Conservation (phyloP, 2,329 filamentous ascomycete genomes). For the Talaromyces pinophilus region DNA sequence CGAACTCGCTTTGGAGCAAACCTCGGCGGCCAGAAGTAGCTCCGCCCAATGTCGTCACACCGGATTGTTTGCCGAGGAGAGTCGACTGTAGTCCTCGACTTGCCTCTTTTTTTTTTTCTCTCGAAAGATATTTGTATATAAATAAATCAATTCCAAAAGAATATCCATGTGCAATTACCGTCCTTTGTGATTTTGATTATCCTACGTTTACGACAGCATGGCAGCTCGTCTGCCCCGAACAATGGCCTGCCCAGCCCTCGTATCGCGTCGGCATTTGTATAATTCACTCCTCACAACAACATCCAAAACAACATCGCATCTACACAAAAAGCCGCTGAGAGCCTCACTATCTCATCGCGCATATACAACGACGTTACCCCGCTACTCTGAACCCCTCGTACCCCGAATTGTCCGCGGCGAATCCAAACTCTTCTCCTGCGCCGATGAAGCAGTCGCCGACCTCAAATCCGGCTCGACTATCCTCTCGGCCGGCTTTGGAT, state of each 20-base stretch:
- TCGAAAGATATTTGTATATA: background rate
- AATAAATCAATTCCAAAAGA: background rate
- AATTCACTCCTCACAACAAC: background rate
- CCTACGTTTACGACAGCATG: background rate
- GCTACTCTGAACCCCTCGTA: conserved; percentile 11
- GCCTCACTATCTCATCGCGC: background rate
- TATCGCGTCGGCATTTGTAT: conserved; percentile 13
- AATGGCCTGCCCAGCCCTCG: conserved; percentile 2
- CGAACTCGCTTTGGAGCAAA: background rate
- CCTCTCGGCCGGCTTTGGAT: conserved; percentile 78
- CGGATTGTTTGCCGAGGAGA: conserved; percentile 4
- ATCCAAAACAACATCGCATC: background rate
- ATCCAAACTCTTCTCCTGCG: conserved; percentile 39
- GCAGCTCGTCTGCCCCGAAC: background rate
- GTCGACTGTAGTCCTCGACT: background rate
- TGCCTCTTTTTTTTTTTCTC: background rate
- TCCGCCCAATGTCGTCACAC: conserved; percentile 27
- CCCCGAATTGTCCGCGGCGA: conserved; percentile 20
- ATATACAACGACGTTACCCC: conserved; percentile 5
- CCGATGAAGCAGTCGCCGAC: conserved; percentile 71
- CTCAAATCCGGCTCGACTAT: conserved; percentile 75
- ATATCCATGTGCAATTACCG: background rate
- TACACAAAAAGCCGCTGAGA: background rate
- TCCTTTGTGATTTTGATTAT: background rate
- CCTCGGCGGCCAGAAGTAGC: conserved; percentile 35